These are phyloP conservation scores for Thermomucor indicae-seudaticae DNA, from an alignment of 371 early-diverging fungal species.

Conservation along the genomic window DNA sequence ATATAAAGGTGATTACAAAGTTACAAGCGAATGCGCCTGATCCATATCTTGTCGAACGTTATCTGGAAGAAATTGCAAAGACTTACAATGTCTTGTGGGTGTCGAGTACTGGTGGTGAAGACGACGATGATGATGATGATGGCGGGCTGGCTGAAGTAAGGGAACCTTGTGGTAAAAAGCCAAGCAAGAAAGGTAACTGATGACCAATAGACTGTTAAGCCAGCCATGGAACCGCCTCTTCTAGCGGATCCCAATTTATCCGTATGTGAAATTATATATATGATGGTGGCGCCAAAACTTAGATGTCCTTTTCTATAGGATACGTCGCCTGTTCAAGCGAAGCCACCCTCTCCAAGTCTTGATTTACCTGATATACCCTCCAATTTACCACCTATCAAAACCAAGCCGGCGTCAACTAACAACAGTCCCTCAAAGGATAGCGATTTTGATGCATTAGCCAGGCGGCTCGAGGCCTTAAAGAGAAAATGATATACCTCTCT, in stretches of 20 bases:
- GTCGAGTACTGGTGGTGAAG: slow-evolving; percentile 35
- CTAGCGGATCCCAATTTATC: background rate
- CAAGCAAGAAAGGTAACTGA: background rate
- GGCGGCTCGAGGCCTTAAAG: slow-evolving; percentile 73
- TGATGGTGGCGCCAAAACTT: background rate
- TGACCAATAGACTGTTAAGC: background rate
- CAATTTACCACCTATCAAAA: slow-evolving; percentile 20
- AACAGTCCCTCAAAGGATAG: slow-evolving; percentile 34
- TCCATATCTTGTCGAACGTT: slow-evolving; percentile 74
- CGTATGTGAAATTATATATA: background rate
- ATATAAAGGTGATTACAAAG: slow-evolving; percentile 70
- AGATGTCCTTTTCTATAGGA: too few relatives aligned
- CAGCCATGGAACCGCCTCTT: slow-evolving; percentile 15
- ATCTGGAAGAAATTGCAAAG: slow-evolving; percentile 85
- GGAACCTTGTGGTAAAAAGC: background rate
- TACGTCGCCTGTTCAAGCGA: slow-evolving; percentile 3
- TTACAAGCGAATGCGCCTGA: slow-evolving; percentile 79
- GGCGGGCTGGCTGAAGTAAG: slow-evolving; percentile 15
- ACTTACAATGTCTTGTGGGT: slow-evolving; percentile 77
- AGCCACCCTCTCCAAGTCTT: slow-evolving; percentile 6
- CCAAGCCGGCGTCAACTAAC: slow-evolving; percentile 11
- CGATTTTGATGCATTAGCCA: slow-evolving; percentile 68
- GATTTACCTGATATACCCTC: slow-evolving; percentile 37
- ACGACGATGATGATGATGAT: slow-evolving; percentile 13
- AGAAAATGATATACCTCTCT: too few relatives aligned